Evolutionary conservation across 352 stramenopile genomes (phyloP).

Genomic region (Phytophthora vignae): DNA sequence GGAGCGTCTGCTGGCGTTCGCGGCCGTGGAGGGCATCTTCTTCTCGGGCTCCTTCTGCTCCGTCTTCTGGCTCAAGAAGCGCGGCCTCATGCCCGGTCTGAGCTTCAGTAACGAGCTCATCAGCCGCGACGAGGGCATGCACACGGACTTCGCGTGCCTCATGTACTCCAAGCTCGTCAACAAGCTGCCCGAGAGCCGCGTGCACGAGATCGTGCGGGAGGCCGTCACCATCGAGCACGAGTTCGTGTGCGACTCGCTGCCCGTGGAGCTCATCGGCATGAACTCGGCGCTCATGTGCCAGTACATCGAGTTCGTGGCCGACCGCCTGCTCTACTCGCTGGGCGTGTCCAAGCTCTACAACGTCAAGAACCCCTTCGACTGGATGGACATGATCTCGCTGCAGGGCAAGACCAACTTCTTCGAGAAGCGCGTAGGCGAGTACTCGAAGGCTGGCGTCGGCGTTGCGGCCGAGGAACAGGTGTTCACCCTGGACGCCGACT

Average conservation of each 20-base stretch:
- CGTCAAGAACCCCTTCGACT: slow-evolving; percentile 97
- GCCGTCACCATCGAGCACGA: slow-evolving; percentile 98
- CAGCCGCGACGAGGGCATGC: slow-evolving; percentile 97
- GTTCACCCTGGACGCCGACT: slow-evolving; percentile 95
- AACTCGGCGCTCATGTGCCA: slow-evolving; percentile 98
- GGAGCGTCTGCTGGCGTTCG: slow-evolving; percentile 97
- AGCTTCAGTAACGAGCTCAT: slow-evolving; percentile 99
- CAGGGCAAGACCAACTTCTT: slow-evolving; percentile 95
- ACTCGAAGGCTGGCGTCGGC: slow-evolving; percentile 97
- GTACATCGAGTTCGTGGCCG: slow-evolving; percentile 99
- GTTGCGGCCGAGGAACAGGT: slow-evolving; percentile 88
- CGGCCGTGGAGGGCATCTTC: slow-evolving; percentile 99
- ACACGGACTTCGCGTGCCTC: slow-evolving; percentile 99
- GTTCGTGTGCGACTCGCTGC: slow-evolving; percentile 97
- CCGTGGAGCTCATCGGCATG: slow-evolving; percentile 99
- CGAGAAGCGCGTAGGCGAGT: slow-evolving; percentile 99
- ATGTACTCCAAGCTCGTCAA: slow-evolving; percentile 98
- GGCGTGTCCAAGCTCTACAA: slow-evolving; percentile 95
- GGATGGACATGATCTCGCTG: slow-evolving; percentile 99
- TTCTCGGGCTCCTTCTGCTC: slow-evolving; percentile 99
- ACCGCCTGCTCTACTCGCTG: slow-evolving; percentile 95
- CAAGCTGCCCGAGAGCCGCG: slow-evolving; percentile 92
- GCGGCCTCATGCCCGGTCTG: slow-evolving; percentile 97
- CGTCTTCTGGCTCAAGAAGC: slow-evolving; percentile 99
- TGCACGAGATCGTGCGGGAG: slow-evolving; percentile 96